phyloP scores from a whole-genome alignment of 345 rosid species.

The Nephelium lappaceum region DNA sequence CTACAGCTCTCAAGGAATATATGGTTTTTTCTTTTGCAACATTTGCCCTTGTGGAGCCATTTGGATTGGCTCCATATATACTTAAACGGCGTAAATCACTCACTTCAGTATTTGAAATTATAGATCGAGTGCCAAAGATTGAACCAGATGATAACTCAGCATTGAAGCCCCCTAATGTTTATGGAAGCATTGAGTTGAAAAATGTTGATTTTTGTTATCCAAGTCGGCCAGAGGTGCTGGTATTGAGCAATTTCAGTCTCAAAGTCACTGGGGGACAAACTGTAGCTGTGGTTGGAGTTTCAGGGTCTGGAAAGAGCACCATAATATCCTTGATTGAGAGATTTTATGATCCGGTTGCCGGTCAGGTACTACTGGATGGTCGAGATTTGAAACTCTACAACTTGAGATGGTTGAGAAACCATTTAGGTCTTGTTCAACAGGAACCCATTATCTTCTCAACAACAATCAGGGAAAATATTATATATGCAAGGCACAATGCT shows the following conservation, averaged over 20 bases:
- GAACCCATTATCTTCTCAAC: conserved; percentile 98
- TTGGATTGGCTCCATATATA: conserved; percentile 98
- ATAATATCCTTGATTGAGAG: conserved; percentile 94
- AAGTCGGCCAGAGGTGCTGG: conserved; percentile 82
- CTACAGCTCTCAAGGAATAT: conserved; percentile 87
- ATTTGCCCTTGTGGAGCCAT: conserved; percentile 98
- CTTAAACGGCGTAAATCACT: conserved; percentile 92
- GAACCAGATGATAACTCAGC: conserved; percentile 96
- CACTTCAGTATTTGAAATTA: conserved; percentile 92
- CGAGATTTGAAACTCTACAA: conserved; percentile 89
- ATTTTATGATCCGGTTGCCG: conserved; percentile 97
- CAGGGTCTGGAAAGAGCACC: conserved; percentile 99
- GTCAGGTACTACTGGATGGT: conserved; percentile 92
- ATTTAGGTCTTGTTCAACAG: conserved; percentile 95
- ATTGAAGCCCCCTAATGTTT: conserved; percentile 89
- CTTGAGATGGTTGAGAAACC: conserved; percentile 92
- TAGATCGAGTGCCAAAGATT: conserved; percentile 88
- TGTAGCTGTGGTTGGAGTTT: conserved; percentile 97
- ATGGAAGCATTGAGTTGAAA: conserved; percentile 96
- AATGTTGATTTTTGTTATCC: conserved; percentile 98
- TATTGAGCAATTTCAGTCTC: conserved; percentile 95
- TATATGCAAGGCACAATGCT: conserved; percentile 97
- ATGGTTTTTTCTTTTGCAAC: conserved; percentile 99
- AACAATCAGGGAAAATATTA: conserved; percentile 91
- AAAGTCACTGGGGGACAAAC: conserved; percentile 97